Evolutionary conservation across 148 eudicot genomes (phyloP), one percentile per base, ranked within the genome.

Genomic region (Nyssa sinensis): DNA sequence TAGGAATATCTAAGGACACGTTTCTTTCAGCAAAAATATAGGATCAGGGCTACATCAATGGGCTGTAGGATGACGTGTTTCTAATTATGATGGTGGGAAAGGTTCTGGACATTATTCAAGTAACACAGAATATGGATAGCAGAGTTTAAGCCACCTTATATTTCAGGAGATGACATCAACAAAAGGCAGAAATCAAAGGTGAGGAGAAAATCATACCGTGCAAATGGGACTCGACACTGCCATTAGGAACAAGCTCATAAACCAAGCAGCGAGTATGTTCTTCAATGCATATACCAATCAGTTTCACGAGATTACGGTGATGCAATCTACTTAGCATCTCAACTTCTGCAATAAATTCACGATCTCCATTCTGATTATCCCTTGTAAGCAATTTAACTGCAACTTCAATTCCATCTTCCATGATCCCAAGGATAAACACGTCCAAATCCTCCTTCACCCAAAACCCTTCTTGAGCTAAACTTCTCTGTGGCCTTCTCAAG

Each of bases 391-490:
- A 81, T 83, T 96, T 96, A 28, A 93, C 99, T 37, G 99, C 99
- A 75, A 84, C 91, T 73, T 96, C 95, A 34, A 83, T 82, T 75
- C 87, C 91, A 71, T 91, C 93, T 82, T 86, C 97, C 68, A 93
- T 33, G 67, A 84, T 67, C n/a, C 99, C 98, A 70, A 78, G n/a
- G 95, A 89, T 91, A 96, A 62, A 93, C 99, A 70, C 95, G 89
- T 57, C 99, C 99, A 86, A 96, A 96, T 68, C 98, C 99, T 80
- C 99, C 99, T 93, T 93, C 99, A 66, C 98, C 99, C 83, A 96
- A 81, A 51, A 96, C 79, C 85, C 84, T 96, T 74, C 77, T 84
- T 19, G 87, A 82, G 77, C 90, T 91, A 70, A 96, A 96, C 58
- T 81, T 93, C 21, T 88, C 98, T 9, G 99, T 93, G 66, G 99